Percentiles rank a stretch among this genome's conserved stretches.
Evolutionary conservation across 371 early-diverging fungal species (phyloP).

Genomic region (Syncephalastrum racemosum): DNA sequence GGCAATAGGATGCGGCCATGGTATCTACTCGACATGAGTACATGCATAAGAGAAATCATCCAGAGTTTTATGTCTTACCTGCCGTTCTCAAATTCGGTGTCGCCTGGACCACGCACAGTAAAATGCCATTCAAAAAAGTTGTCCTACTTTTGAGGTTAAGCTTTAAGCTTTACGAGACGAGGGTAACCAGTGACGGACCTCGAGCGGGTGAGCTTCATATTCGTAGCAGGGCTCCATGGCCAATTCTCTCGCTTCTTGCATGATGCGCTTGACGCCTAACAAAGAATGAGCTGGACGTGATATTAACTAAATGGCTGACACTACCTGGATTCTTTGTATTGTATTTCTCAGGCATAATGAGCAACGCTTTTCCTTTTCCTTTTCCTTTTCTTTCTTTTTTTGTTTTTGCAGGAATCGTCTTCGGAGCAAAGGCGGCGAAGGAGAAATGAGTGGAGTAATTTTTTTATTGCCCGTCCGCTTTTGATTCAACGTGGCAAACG

Average conservation of each 20-base stretch:
- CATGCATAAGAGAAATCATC: background rate
- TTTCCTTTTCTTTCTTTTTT: too few relatives aligned
- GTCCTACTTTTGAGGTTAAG: slow-evolving; percentile 41
- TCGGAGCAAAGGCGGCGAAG: too few relatives aligned
- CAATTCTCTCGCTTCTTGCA: slow-evolving; percentile 69
- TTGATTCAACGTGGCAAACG: too few relatives aligned
- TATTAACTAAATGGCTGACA: background rate
- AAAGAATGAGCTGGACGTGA: background rate
- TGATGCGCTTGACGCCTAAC: slow-evolving; percentile 64
- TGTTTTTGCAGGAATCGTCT: too few relatives aligned
- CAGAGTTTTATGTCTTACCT: slow-evolving; percentile 36
- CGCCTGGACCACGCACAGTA: slow-evolving; percentile 86
- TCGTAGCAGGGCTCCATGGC: slow-evolving; percentile 53
- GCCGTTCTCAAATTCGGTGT: slow-evolving; percentile 87
- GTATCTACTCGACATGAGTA: slow-evolving; percentile 38
- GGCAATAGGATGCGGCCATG: slow-evolving; percentile 82
- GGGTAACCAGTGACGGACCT: slow-evolving; percentile 33
- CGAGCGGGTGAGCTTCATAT: slow-evolving; percentile 62
- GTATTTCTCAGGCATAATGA: slow-evolving; percentile 11
- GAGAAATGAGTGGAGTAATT: too few relatives aligned
- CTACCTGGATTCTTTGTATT: slow-evolving; percentile 21
- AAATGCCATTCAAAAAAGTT: slow-evolving; percentile 94
- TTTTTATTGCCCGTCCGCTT: too few relatives aligned
- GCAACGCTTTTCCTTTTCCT: too few relatives aligned
- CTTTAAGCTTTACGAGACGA: background rate